Evolutionary conservation across 768 basidiomycete genomes (phyloP), one percentile per base, ranked within the genome.

Genomic region (Tylopilus plumbeoviolaceoides): DNA sequence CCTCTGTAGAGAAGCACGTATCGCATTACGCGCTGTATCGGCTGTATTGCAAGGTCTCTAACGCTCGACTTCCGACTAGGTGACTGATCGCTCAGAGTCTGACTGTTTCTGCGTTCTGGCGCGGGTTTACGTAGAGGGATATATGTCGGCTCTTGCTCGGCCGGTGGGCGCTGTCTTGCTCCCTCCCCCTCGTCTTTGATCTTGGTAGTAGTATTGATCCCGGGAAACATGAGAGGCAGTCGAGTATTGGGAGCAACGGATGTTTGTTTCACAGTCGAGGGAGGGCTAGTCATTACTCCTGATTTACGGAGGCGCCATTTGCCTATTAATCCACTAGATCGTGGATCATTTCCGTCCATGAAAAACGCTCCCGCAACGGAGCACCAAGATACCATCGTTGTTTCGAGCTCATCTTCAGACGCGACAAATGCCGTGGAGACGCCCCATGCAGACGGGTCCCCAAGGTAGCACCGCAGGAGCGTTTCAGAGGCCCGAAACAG

Each of bases 361-460:
- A 80, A 80, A 59, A 79, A 77, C 1, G 60, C 55, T 36, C 66
- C 66, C 6, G 45, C 66, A 0, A 68, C 61, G 28, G 59, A 27
- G 55, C 66, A 61, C 81, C 84, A 88, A 1, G 74, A 71, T 44
- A 84, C 75, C 55, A 85, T 78, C 2, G 83, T 78, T 12, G 64
- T 63, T 57, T 84, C 80, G 20, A 87, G 63, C n/a, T 72, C 70
- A 25, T 78, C 74, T 59, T 83, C 77, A 44, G 70, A 72, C 0
- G 74, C 67, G 23, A 86, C 68, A 56, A 87, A 83, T 7, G 85
- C 80, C 6, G 75, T 72, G 11, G 82, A 78, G 28, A 87, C 79
- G 9, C 85, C 85, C 73, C 76, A 78, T 3, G 81, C 82, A 41
- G 82, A 84, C 14, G 85, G 85, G 49, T 87, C 84, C 41, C 75